Conservation (phyloP, 148 eudicot genomes). For the Persicaria maculosa region DNA sequence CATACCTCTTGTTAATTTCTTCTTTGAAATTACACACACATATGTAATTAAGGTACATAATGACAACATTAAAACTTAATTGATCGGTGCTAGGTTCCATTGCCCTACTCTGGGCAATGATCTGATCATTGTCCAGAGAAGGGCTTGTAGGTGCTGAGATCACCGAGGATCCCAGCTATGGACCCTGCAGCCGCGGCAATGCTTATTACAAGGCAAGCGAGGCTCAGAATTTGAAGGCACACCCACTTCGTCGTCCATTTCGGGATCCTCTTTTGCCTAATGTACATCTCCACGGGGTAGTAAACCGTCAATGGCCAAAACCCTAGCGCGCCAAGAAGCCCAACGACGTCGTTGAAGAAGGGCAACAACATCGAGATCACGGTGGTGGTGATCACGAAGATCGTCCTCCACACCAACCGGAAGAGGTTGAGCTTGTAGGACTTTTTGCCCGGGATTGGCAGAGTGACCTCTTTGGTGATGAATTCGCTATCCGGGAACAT, state of each 20-base stretch:
- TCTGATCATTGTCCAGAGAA: not conserved
- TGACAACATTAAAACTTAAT: too few species aligned
- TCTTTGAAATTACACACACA: too few species aligned
- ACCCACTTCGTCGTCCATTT: slow-evolving; percentile 15
- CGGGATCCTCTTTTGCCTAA: not conserved
- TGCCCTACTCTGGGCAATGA: too few species aligned
- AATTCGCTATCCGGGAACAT: slow-evolving; percentile 10
- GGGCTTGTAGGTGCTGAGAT: slow-evolving; percentile 17
- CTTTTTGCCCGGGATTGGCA: slow-evolving; percentile 8
- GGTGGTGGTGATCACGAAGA: slow-evolving; percentile 2
- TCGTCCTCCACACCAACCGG: slow-evolving; percentile 12
- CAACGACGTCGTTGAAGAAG: slow-evolving; percentile 14
- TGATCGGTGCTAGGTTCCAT: too few species aligned
- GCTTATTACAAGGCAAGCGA: slow-evolving; percentile 12
- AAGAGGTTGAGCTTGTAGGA: slow-evolving; percentile 11
- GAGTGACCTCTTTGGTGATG: slow-evolving; percentile 9
- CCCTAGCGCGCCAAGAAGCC: slow-evolving; percentile 10
- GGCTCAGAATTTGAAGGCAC: slow-evolving; percentile 5
- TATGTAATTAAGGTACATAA: too few species aligned
- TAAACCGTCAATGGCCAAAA: slow-evolving; percentile 17
- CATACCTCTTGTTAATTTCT: too few species aligned
- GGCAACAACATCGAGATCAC: slow-evolving; percentile 9
- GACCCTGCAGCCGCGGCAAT: slow-evolving; percentile 16
- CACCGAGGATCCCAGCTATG: slow-evolving; percentile 14
- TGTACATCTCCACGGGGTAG: slow-evolving; percentile 17